Conservation (phyloP, 805 yeast genomes). For the Teunomyces barrocoloradensis region DNA sequence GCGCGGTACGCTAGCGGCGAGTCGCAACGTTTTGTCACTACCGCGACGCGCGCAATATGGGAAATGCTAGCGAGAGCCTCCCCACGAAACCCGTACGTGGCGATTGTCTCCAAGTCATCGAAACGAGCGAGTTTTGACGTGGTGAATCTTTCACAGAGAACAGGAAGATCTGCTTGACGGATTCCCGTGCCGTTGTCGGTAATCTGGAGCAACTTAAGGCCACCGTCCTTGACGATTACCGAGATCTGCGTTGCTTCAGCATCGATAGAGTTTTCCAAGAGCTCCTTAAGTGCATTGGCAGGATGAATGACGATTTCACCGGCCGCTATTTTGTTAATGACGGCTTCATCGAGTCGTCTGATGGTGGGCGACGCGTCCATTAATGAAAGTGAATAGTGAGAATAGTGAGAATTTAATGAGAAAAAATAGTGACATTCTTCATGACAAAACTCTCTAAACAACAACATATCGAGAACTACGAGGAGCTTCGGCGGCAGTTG, state of each 20-base stretch:
- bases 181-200: constrained; percentile 91
- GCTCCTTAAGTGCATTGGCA: constrained; percentile 88
- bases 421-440: not conserved
- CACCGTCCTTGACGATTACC: constrained; percentile 86
- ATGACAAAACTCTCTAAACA: constrained; percentile 3
- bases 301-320: constrained; percentile 96
- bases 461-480: constrained; percentile 21
- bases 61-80: constrained; percentile 95
- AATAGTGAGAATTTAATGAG: no score
- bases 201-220: constrained; percentile 79
- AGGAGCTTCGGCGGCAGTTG: constrained; percentile 24
- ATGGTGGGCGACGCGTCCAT: constrained; percentile 2
- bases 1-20: constrained; percentile 71
- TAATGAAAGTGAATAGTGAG: no score
- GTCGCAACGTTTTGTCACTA: constrained; percentile 64
- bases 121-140: constrained; percentile 78
- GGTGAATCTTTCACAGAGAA: constrained; percentile 89
- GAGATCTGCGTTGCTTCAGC: constrained; percentile 77
- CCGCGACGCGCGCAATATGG: constrained; percentile 79
- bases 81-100: constrained; percentile 93
- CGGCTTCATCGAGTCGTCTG: constrained; percentile 58
- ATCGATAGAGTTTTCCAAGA: constrained; percentile 89
- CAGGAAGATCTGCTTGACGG: constrained; percentile 61
- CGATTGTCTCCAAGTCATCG: constrained; percentile 68
- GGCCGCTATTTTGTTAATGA: constrained; percentile 91